phyloP scores from a whole-genome alignment of 2,329 filamentous ascomycete genomes.

The Fusarium abutilonis region DNA sequence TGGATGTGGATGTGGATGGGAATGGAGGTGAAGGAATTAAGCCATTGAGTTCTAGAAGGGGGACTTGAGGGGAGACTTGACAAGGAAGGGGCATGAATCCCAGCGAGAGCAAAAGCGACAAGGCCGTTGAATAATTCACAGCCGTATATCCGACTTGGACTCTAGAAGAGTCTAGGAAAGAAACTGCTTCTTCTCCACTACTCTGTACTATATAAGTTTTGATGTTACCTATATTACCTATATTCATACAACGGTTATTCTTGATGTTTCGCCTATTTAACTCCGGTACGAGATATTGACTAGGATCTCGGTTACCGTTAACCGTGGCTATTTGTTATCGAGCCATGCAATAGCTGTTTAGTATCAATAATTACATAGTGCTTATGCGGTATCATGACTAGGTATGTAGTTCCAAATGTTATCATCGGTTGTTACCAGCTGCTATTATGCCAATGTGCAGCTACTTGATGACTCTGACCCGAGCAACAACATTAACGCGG shows the following conservation, averaged over 20 bases:
- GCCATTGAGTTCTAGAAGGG: constrained; percentile 21
- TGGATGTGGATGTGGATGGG: neutral
- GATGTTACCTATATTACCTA: too few species aligned
- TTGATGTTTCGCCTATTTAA: constrained; percentile 2
- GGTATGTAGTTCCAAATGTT: too few species aligned
- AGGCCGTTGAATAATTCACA: constrained; percentile 7
- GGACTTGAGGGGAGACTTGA: constrained; percentile 5
- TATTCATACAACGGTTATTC: constrained; percentile 2
- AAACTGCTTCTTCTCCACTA: too few species aligned
- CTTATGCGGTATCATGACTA: too few species aligned
- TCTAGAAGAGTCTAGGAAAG: neutral
- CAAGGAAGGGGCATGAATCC: neutral
- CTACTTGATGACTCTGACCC: too few species aligned
- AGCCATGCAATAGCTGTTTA: too few species aligned
- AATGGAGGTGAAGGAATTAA: constrained; percentile 13
- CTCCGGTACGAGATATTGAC: neutral
- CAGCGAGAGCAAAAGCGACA: constrained; percentile 8
- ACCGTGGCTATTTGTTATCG: constrained; percentile 5
- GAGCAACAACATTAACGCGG: too few species aligned
- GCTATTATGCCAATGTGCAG: too few species aligned
- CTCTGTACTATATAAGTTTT: neutral
- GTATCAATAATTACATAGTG: too few species aligned
- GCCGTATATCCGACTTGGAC: constrained; percentile 1
- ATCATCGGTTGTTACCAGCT: too few species aligned
- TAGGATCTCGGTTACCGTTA: constrained; percentile 23